Evolutionary conservation across 805 yeast genomes (phyloP), one percentile per base, ranked within the genome.

Genomic region (Helenozyma baotianmanensis): DNA sequence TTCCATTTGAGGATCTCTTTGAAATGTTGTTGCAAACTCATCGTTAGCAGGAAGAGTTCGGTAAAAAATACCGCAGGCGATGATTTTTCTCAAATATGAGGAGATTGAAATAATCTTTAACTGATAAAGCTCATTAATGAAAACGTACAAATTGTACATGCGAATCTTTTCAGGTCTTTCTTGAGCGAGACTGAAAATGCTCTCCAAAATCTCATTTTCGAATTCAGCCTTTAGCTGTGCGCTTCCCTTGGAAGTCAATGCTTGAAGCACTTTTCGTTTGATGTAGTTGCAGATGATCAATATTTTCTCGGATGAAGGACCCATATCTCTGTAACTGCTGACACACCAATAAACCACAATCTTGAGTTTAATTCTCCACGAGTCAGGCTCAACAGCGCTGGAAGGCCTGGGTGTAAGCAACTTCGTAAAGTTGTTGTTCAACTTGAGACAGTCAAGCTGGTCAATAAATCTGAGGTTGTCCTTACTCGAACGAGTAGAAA

Each of bases 11-110:
- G 43, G 38, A 21, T 42, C 39, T 3, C 19, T 27, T 6, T 36
- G 27, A 7, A 15, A n/a, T 23, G 30, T 33, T 1, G 31, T 17
- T 6, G 27, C 17, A 9, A 21, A 23, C n/a, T 27, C 35, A 2
- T 49, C 46, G 8, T 41, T 40, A 19, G 48, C 73, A 6, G 74
- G 68, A 3, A 67, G 60, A 3, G 53, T 41, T 9, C 77, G 56
- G 55, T 83, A 86, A 28, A 89, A 74, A 1, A 87, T 67, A 4
- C 97, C 98, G 1, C 92, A 79, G 8, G 96, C 86, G 27, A 90
- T 88, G 23, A 89, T 62, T 45, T 80, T 76, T 48, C 97, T 65
- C 36, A 89, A 66, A 49, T 90, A 90, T 1, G 82, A 71, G 1
- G 82, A 76, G 11, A 79, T 64, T 2, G 74, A 57, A 15, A 82